Base-by-base conservation (phyloP, 257 asterid genomes). In the Solanum pinnatisectum region DNA sequence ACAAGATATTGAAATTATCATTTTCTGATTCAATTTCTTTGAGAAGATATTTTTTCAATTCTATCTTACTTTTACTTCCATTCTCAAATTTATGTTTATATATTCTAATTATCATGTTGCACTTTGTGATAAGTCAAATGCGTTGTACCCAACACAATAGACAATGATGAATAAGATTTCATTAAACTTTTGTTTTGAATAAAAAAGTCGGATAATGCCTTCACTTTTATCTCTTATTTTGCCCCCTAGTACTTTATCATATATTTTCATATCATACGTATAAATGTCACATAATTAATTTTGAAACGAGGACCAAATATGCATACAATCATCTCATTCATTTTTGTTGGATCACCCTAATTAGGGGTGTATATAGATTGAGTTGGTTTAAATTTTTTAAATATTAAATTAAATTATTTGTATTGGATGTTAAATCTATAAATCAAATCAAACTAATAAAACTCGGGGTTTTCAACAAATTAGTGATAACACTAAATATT, bases 1-100 rank as follows among this genome's bases (percentile, higher is more conserved):
- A 22, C n/a, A 88, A 37, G 13, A 88, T 88, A 14, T 72, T 32
- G 39, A n/a, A 67, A 15, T 65, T 32, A 15, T 27, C 71, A 87
- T 42, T 32, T 8, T 46, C 23, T 8, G 15, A 30, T 39, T n/a
- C 76, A 35, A 9, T 22, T 30, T 5, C 5, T 56, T 35, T 30
- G n/a, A 39, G 3, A 8, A 84, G 23, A 84, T 84, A 59, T 12
- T 65, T 49, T 8, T 85, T 74, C 63, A 84, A 39, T 12, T 84
- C 79, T 56, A 77, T 13, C 18, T 20, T 85, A n/a, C 44, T 18
- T 56, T 3, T 27, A 85, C 63, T n/a, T 35, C 2, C 18, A n/a
- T 4, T 9, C 6, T 10, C 3, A 67, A 25, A 23, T 44, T 14
- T 4, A 14, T 63, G 27, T 42, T 35, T 14, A 3, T 60, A 1